These are phyloP conservation scores for Fusarium sp. DNA, from an alignment of 2,329 filamentous ascomycete genomes.

Conservation along the genomic window DNA sequence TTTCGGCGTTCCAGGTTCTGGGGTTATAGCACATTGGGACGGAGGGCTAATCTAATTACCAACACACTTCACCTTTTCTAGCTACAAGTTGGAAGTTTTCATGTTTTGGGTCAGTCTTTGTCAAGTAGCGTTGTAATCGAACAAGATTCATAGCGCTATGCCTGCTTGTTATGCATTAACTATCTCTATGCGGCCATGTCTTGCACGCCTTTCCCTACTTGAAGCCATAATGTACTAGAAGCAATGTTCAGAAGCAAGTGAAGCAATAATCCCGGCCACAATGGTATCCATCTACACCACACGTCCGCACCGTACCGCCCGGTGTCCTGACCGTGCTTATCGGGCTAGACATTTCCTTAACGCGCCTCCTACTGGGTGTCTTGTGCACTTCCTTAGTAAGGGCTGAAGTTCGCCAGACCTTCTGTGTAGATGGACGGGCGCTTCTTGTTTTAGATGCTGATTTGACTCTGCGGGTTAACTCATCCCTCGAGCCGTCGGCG, in stretches of 20 bases:
- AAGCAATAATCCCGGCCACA: slow-evolving; percentile 74
- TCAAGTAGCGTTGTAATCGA: slow-evolving; percentile 49
- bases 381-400: slow-evolving; percentile 50
- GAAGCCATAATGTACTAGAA: not conserved
- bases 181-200: not conserved
- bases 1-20: slow-evolving; percentile 48
- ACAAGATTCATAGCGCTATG: slow-evolving; percentile 35
- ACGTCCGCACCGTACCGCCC: slow-evolving; percentile 65
- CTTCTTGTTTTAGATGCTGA: slow-evolving; percentile 36
- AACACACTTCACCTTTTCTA: slow-evolving; percentile 35
- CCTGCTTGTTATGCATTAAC: slow-evolving; percentile 14
- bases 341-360: slow-evolving; percentile 41
- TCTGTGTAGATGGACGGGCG: slow-evolving; percentile 39
- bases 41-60: slow-evolving; percentile 44
- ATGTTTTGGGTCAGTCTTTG: slow-evolving; percentile 44
- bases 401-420: slow-evolving; percentile 50
- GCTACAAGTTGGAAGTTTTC: slow-evolving; percentile 35
- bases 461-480: slow-evolving; percentile 44
- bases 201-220: not conserved
- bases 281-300: slow-evolving; percentile 69
- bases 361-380: slow-evolving; percentile 48
- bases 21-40: slow-evolving; percentile 40
- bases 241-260: slow-evolving; percentile 60
- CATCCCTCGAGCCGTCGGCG: slow-evolving; percentile 57
- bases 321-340: slow-evolving; percentile 59